phyloP scores from a whole-genome alignment of 1,139 yeast species.

The Pichia sp. region DNA sequence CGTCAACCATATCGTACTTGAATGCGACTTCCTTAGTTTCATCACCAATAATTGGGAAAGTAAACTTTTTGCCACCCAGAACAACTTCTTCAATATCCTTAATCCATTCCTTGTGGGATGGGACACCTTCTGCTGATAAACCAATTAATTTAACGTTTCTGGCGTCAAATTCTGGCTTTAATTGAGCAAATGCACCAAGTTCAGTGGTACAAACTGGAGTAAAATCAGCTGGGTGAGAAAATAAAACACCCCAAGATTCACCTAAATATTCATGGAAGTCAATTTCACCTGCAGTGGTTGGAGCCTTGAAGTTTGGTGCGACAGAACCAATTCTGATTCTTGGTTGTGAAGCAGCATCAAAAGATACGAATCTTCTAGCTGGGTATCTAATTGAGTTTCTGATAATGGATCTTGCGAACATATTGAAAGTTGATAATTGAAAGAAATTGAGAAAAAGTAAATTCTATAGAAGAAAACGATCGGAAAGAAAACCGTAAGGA shows the following conservation, averaged over 20 bases:
- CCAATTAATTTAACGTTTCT: slow-evolving; percentile 83
- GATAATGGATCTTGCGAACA: slow-evolving; percentile 24
- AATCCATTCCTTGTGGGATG: slow-evolving; percentile 74
- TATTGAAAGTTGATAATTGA: slow-evolving; percentile 5
- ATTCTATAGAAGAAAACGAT: background rate
- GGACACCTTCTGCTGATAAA: slow-evolving; percentile 71
- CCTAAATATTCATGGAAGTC: slow-evolving; percentile 75
- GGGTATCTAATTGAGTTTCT: slow-evolving; percentile 17
- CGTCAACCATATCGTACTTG: slow-evolving; percentile 85
- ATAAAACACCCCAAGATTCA: slow-evolving; percentile 73
- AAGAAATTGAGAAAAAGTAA: background rate
- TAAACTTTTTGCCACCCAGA: slow-evolving; percentile 54
- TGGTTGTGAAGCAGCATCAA: slow-evolving; percentile 57
- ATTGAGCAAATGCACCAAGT: slow-evolving; percentile 81
- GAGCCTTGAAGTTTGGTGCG: slow-evolving; percentile 81
- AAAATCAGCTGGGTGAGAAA: slow-evolving; percentile 91
- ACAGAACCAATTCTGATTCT: slow-evolving; percentile 55
- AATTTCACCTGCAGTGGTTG: slow-evolving; percentile 68
- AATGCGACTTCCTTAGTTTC: slow-evolving; percentile 71
- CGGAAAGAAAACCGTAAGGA: background rate
- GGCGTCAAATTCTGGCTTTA: slow-evolving; percentile 74
- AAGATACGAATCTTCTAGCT: slow-evolving; percentile 36
- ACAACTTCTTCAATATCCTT: slow-evolving; percentile 78
- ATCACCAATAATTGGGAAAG: slow-evolving; percentile 86
- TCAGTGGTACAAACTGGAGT: slow-evolving; percentile 96